Evolutionary conservation across 208 protist species (phyloP).

Genomic region (Crithidia acanthocephali): DNA sequence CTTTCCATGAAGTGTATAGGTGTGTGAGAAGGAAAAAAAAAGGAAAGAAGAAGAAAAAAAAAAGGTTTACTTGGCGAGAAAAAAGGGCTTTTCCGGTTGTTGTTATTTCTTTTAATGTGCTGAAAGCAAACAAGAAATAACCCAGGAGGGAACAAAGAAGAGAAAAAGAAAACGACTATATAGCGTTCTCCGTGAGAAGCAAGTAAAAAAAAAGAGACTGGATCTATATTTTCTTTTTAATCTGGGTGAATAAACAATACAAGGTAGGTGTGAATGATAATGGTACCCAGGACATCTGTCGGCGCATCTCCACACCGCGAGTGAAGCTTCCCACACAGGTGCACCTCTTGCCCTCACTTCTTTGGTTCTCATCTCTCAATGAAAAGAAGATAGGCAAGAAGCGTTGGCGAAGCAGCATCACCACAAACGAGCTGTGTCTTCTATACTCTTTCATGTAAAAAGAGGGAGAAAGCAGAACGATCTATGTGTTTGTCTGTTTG

Average conservation of each 20-base stretch:
- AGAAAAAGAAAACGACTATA: neutral
- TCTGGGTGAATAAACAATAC: conserved; percentile 5
- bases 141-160: neutral
- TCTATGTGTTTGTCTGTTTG: neutral
- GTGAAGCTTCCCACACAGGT: neutral
- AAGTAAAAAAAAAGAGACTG: neutral
- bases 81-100: no score
- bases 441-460: conserved; percentile 5
- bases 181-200: no score
- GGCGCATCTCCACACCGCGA: neutral
- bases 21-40: neutral
- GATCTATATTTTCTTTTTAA: conserved; percentile 1
- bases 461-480: neutral
- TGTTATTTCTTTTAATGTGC: no score
- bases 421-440: conserved; percentile 2
- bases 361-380: neutral
- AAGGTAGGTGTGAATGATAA: conserved; percentile 7
- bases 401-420: neutral
- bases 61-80: neutral
- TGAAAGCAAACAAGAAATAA: no score
- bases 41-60: neutral
- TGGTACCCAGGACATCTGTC: conserved; percentile 4
- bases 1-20: no score
- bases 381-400: neutral
- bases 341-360: neutral